Percentiles rank a stretch among this genome's conserved stretches.
Evolutionary conservation across 202 grass and related monocot species (phyloP).

Genomic region (Cymbopogon flexuosus): DNA sequence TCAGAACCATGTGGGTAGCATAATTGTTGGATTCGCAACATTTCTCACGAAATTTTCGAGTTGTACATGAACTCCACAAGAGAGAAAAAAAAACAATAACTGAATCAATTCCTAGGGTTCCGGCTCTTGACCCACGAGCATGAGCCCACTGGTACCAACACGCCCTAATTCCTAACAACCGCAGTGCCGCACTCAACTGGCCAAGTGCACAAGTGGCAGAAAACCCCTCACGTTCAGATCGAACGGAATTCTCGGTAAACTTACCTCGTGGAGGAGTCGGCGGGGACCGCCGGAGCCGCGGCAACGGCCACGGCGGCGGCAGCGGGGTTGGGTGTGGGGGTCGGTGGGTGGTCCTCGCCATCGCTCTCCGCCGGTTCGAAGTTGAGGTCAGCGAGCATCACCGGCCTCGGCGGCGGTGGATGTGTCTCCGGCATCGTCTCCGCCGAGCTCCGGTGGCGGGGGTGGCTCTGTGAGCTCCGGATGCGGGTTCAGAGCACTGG

Average conservation of each 20-base stretch:
- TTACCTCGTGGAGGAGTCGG: conserved; percentile 10
- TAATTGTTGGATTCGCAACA: background rate
- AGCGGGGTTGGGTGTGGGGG: conserved; percentile 28
- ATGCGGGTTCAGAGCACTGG: background rate
- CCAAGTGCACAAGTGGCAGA: background rate
- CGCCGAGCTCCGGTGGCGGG: conserved; percentile 2
- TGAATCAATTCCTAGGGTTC: conserved; percentile 16
- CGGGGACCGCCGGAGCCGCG: conserved; percentile 1
- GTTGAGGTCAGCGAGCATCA: conserved; percentile 54
- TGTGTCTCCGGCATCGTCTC: conserved; percentile 37
- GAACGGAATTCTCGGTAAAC: background rate
- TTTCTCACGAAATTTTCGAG: background rate
- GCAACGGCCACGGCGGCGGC: background rate
- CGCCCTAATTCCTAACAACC: conserved; percentile 18
- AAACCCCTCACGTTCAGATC: conserved; percentile 4
- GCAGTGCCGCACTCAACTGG: background rate
- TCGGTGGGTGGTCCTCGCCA: conserved; percentile 56
- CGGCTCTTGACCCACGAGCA: background rate
- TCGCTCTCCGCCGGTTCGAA: conserved; percentile 85
- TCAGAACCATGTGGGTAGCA: background rate
- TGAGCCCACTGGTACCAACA: background rate
- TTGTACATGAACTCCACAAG: background rate
- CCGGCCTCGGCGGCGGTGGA: conserved; percentile 45
- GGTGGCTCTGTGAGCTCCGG: conserved; percentile 10
- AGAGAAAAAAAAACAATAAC: background rate